Conservation (phyloP, 495 filamentous ascomycete species). For the Talaromyces ruber region DNA sequence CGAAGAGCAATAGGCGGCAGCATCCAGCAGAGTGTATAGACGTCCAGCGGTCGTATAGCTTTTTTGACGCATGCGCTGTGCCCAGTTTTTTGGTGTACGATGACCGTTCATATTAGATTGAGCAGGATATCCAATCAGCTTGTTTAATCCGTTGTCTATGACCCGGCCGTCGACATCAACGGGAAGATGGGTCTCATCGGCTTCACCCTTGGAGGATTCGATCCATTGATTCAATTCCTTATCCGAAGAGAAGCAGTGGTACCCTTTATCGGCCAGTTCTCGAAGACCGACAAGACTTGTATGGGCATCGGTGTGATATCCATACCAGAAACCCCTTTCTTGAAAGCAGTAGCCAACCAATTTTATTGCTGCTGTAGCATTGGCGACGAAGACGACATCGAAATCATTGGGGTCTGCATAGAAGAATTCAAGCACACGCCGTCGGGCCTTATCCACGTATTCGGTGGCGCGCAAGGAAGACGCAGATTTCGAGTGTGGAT, state of each 20-base stretch:
- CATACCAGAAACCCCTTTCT: slow-evolving; percentile 53
- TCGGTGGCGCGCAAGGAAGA: slow-evolving; percentile 56
- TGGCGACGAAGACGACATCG: slow-evolving; percentile 61
- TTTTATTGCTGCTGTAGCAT: slow-evolving; percentile 62
- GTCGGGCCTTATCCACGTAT: slow-evolving; percentile 50
- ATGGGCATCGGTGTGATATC: slow-evolving; percentile 67
- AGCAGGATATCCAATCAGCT: slow-evolving; percentile 67
- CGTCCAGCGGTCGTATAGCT: slow-evolving; percentile 27
- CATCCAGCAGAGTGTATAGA: slow-evolving; percentile 61
- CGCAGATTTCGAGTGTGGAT: slow-evolving; percentile 64
- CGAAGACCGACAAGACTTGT: slow-evolving; percentile 66
- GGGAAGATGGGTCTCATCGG: slow-evolving; percentile 7
- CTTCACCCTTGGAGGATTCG: slow-evolving; percentile 4
- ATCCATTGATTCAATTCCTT: slow-evolving; percentile 62
- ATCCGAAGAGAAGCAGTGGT: slow-evolving; percentile 56
- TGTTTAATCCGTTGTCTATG: slow-evolving; percentile 20
- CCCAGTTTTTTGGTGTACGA: slow-evolving; percentile 56
- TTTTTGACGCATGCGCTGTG: slow-evolving; percentile 38
- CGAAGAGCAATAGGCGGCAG: slow-evolving; percentile 64
- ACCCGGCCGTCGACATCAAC: slow-evolving; percentile 9
- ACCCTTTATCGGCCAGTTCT: slow-evolving; percentile 46
- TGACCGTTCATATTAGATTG: slow-evolving; percentile 76
- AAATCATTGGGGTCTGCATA: slow-evolving; percentile 53
- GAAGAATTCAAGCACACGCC: slow-evolving; percentile 51
- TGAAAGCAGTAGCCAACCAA: slow-evolving; percentile 60